Evolutionary conservation across 108 stramenopile genomes (phyloP).

Genomic region (Pseudonitzschia delicatissima): DNA sequence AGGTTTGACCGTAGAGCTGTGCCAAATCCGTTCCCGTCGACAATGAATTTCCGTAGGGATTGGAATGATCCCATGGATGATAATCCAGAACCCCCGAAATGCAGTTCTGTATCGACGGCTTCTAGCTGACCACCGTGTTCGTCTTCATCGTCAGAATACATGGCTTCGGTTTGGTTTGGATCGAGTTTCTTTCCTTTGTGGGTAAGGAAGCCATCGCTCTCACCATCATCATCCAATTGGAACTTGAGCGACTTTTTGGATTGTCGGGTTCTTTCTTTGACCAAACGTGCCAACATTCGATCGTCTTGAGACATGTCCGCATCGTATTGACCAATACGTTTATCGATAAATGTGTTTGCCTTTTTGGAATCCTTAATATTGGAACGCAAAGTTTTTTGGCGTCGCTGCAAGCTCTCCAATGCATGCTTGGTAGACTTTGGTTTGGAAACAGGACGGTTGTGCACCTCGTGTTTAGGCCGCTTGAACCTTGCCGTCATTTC

Average conservation of each 20-base stretch:
- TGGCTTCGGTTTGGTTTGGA: conserved; percentile 48
- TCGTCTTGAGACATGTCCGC: conserved; percentile 48
- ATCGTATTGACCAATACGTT: conserved; percentile 75
- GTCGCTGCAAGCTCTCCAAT: conserved; percentile 35
- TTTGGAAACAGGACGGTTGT: conserved; percentile 50
- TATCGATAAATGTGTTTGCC: conserved; percentile 70
- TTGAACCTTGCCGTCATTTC: conserved; percentile 55
- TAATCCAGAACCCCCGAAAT: conserved; percentile 83
- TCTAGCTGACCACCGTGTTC: conserved; percentile 73
- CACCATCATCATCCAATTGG: conserved; percentile 37
- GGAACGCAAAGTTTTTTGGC: conserved; percentile 29
- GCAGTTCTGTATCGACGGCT: conserved; percentile 80
- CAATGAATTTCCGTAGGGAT: conserved; percentile 53
- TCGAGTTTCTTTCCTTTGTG: conserved; percentile 81
- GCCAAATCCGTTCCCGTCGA: conserved; percentile 39
- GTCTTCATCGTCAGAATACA: conserved; percentile 73
- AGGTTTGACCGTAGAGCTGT: conserved; percentile 51
- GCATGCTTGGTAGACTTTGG: conserved; percentile 35
- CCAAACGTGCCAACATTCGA: conserved; percentile 75
- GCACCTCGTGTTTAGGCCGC: conserved; percentile 67
- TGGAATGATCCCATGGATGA: conserved; percentile 15
- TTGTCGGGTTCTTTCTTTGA: conserved; percentile 66
- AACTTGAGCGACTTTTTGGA: conserved; percentile 53
- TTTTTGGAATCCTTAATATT: conserved; percentile 47
- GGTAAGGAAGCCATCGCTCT: conserved; percentile 48